Conservation (phyloP, 176 grass and related monocot genomes). For the Poa pratensis region DNA sequence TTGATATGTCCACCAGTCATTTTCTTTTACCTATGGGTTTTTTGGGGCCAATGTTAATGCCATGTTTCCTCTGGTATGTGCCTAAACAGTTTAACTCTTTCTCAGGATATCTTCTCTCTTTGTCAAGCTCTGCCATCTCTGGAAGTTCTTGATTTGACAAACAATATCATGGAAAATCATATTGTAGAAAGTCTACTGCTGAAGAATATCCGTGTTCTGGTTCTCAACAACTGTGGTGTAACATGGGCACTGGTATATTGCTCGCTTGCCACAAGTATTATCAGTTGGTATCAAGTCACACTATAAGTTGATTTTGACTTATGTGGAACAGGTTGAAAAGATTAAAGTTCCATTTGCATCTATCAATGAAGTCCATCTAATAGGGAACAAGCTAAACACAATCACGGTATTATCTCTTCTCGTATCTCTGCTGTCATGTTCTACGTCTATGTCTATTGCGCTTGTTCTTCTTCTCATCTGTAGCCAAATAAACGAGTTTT, state of each 20-base stretch:
- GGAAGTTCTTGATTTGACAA: conserved; percentile 90
- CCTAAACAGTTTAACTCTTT: conserved; percentile 33
- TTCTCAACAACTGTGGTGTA: conserved; percentile 80
- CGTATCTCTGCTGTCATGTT: conserved; percentile 4
- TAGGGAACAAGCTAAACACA: conserved; percentile 71
- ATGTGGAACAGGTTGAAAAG: conserved; percentile 73
- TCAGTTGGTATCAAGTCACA: conserved; percentile 10
- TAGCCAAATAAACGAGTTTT: too few species aligned
- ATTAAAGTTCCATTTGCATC: conserved; percentile 60
- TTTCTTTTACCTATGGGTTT: not conserved
- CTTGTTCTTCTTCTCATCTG: conserved; percentile 30
- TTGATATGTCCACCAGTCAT: not conserved
- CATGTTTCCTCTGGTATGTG: not conserved
- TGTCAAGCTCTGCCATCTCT: conserved; percentile 82
- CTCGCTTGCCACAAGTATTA: conserved; percentile 7
- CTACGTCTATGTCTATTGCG: not conserved
- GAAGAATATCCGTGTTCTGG: conserved; percentile 64
- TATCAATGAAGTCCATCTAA: conserved; percentile 82
- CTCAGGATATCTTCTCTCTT: conserved; percentile 75
- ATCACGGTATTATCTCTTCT: conserved; percentile 56
- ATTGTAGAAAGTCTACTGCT: conserved; percentile 53
- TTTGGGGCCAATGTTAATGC: not conserved
- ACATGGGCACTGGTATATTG: conserved; percentile 78
- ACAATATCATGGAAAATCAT: conserved; percentile 75
- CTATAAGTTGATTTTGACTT: conserved; percentile 38